Conservation (phyloP, 148 eudicot genomes). For the Camellia sinensis region DNA sequence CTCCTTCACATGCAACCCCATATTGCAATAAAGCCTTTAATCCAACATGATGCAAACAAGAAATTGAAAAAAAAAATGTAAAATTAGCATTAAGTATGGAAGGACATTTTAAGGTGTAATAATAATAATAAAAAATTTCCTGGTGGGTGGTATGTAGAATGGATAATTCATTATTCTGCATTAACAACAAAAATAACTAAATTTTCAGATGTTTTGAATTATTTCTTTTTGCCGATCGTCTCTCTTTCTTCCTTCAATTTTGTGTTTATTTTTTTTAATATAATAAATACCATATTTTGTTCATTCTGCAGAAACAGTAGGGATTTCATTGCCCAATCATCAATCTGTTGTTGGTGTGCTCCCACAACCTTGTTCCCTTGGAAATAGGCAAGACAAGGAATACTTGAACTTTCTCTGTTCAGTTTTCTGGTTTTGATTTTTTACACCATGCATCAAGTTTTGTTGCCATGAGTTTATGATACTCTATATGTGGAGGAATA, state of each 20-base stretch:
- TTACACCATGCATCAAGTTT: not conserved
- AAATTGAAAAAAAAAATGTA: too few relatives aligned
- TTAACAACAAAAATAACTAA: not conserved
- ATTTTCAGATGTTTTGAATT: not conserved
- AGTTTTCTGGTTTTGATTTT: conserved; percentile 16
- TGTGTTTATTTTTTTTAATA: not conserved
- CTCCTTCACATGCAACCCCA: too few relatives aligned
- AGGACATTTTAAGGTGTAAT: too few relatives aligned
- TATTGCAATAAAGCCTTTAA: too few relatives aligned
- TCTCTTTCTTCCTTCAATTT: conserved; percentile 2
- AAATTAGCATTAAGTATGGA: too few relatives aligned
- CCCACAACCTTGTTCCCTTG: conserved; percentile 76
- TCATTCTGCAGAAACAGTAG: conserved; percentile 69
- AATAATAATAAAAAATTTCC: too few relatives aligned
- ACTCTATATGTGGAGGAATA: not conserved
- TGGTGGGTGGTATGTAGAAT: too few relatives aligned
- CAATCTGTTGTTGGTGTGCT: conserved; percentile 81
- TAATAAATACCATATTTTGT: not conserved
- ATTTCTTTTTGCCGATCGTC: conserved; percentile 1
- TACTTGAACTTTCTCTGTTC: conserved; percentile 18
- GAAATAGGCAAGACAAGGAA: conserved; percentile 59
- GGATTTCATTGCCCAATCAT: conserved; percentile 47
- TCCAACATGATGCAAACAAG: not conserved
- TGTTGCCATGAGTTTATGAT: not conserved
- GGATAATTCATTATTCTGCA: not conserved